Percentiles rank a stretch among this genome's conserved stretches.
phyloP scores from a whole-genome alignment of 2,329 filamentous ascomycete genomes.

The Xylariales sp. region DNA sequence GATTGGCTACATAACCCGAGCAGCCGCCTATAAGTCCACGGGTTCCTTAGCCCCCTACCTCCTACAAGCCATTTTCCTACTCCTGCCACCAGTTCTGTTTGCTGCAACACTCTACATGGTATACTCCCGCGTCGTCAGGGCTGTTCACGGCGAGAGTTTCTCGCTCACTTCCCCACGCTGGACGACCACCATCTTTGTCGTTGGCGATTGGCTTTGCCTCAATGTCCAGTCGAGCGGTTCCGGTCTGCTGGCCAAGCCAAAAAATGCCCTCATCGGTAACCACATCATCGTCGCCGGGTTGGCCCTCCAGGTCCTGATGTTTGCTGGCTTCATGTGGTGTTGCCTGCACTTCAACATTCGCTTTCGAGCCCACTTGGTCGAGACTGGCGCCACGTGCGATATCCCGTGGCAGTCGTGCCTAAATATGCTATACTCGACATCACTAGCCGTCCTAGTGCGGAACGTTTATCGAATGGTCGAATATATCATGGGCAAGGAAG shows the following conservation, averaged over 20 bases:
- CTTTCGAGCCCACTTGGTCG: neutral
- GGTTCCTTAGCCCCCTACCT: constrained; percentile 31
- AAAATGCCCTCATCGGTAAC: constrained; percentile 32
- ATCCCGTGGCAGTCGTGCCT: neutral
- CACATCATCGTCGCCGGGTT: constrained; percentile 53
- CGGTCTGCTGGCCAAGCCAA: constrained; percentile 26
- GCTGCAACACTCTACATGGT: constrained; percentile 49
- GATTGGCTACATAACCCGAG: constrained; percentile 1
- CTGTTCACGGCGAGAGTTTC: constrained; percentile 30
- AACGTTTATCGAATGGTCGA: neutral
- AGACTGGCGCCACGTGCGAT: neutral
- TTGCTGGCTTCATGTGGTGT: constrained; percentile 24
- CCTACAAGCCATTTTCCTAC: constrained; percentile 37
- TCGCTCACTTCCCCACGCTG: constrained; percentile 18
- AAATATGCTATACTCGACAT: neutral
- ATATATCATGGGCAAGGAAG: neutral
- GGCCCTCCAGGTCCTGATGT: constrained; percentile 52
- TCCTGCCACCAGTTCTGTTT: constrained; percentile 44
- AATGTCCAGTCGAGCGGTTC: constrained; percentile 42
- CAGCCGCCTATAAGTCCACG: constrained; percentile 16
- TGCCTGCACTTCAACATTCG: neutral
- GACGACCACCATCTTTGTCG: constrained; percentile 52
- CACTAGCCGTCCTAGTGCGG: neutral
- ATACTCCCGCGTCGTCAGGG: constrained; percentile 37
- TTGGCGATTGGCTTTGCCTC: constrained; percentile 49